Conservation (phyloP, 2,329 filamentous ascomycete genomes). For the Talaromyces amestolkiae region DNA sequence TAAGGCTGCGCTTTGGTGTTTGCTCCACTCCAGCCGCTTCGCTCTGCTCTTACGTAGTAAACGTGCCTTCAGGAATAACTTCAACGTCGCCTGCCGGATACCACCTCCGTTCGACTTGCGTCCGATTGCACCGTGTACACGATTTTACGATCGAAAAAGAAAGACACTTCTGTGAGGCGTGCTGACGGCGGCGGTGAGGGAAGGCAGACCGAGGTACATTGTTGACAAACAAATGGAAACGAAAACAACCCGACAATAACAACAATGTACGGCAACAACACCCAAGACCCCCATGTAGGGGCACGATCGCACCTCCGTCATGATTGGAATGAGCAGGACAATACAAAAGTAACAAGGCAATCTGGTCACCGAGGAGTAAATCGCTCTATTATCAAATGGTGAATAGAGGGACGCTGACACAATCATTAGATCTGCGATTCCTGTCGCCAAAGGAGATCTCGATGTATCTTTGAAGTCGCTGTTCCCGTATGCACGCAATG, state of each 20-base stretch:
- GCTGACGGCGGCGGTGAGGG: not conserved
- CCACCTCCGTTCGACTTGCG: not conserved
- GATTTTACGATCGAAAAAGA: not conserved
- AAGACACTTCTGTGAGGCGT: not conserved
- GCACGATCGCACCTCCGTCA: not conserved
- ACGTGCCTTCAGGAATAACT: not conserved
- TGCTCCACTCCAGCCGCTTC: not conserved
- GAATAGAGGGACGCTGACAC: not conserved
- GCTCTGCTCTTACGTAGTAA: not conserved
- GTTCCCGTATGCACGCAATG: constrained; percentile 13
- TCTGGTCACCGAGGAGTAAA: constrained; percentile 1
- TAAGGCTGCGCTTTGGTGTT: not conserved
- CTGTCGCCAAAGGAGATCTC: constrained; percentile 15
- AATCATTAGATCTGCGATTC: constrained; percentile 13
- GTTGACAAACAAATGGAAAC: not conserved
- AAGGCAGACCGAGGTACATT: not conserved
- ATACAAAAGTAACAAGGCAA: not conserved
- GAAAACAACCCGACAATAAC: not conserved
- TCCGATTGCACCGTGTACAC: not conserved
- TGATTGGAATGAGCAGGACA: not conserved
- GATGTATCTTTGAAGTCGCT: constrained; percentile 11
- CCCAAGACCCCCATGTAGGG: not conserved
- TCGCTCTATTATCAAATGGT: not conserved
- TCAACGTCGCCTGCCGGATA: not conserved
- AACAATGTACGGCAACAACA: constrained; percentile 7